Base-by-base conservation (phyloP, 116 monocot genomes). In the Zostera marina region DNA sequence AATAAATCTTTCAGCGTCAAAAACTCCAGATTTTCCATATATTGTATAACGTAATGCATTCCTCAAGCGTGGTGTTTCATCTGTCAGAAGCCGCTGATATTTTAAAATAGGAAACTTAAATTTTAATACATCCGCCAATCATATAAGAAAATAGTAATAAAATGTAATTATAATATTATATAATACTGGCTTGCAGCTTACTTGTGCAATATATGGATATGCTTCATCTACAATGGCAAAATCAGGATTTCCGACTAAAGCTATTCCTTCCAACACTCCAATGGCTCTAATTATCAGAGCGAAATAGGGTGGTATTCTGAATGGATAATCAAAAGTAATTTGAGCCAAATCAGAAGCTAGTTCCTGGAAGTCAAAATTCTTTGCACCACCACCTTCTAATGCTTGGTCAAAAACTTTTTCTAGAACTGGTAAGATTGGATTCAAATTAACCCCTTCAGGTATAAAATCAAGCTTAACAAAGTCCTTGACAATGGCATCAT, bases 321-420 rank as follows among this genome's bases (percentile, higher is more conserved):
- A 98, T 45, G 96, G 96, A 63, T 98, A 98, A 58, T 98, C 90
- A 74, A 98, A 89, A 7, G 96, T 85, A 63, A 98, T 98, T 55
- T 98, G 90, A 51, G 96, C 96, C 62, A 98, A 69, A 75, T 98
- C 96, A 41, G 96, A 75, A 53, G 96, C 90, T 53, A 98, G 65
- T 57, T 98, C 96, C 65, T 98, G 96, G 74, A 98, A 98, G 60
- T 98, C 89, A 22, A 98, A 85, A 76, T 85, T 98, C 68, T 89
- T 98, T 40, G 96, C 90, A 47, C 96, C 96, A 5, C 90, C 90
- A 64, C 96, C 96, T 84, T 96, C 96, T 54, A 98, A 81, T 64
- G 96, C 90, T 69, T 98, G 96, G 74, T 98, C 96, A 83, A 98
- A 98, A 61, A 98, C 96, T 72, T 86, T 98, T 9, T 85, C 96